A percentile compares a stretch with the other conserved stretches of the same genome.
These are phyloP conservation scores for Biscutella auriculata DNA, from an alignment of 441 rosid species.

Conservation along the genomic window DNA sequence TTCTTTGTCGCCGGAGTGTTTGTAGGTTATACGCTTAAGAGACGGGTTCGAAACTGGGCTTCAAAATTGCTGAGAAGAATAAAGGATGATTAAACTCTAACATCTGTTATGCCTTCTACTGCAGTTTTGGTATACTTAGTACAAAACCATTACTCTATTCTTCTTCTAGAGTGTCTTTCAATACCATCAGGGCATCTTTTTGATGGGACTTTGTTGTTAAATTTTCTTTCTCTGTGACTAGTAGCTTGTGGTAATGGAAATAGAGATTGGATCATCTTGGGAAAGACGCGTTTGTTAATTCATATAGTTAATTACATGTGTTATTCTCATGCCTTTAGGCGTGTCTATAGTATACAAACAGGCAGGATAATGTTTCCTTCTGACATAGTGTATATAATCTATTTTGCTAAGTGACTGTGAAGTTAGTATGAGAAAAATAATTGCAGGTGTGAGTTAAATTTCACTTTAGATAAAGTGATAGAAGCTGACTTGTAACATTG, in stretches of 20 bases:
- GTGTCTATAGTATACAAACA: constrained; percentile 19
- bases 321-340: constrained; percentile 23
- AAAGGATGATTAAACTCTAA: constrained; percentile 45
- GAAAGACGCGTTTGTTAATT: neutral
- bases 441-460: constrained; percentile 5
- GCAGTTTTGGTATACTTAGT: neutral
- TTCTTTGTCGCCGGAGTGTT: constrained; percentile 71
- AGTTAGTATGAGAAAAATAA: constrained; percentile 19
- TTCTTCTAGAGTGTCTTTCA: neutral
- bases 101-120: neutral
- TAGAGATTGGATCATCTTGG: neutral
- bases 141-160: neutral
- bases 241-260: constrained; percentile 6
- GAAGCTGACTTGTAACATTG: constrained; percentile 4
- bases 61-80: constrained; percentile 50
- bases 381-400: constrained; percentile 15
- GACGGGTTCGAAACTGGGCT: constrained; percentile 66
- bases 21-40: constrained; percentile 65
- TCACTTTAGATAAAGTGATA: constrained; percentile 18
- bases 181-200: neutral
- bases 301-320: constrained; percentile 3
- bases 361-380: constrained; percentile 10
- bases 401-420: constrained; percentile 14
- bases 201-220: neutral
- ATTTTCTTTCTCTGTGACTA: neutral